Evolutionary conservation across 2,329 filamentous ascomycete genomes (phyloP).

Genomic region (Raffaelea ambrosiae): DNA sequence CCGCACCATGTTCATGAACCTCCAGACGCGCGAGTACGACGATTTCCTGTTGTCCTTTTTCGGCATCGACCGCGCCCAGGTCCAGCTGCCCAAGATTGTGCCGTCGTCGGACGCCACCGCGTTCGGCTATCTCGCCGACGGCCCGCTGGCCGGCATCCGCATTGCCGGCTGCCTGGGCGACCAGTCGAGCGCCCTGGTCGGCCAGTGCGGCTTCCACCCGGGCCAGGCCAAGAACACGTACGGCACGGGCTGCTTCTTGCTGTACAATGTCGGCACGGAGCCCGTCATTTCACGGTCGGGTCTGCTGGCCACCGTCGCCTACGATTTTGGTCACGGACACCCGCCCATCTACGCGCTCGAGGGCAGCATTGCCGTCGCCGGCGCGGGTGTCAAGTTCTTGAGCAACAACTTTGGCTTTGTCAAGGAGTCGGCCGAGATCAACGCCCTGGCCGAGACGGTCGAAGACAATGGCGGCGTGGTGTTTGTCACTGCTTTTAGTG

Average conservation of each 20-base stretch:
- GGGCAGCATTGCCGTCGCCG: conserved; percentile 75
- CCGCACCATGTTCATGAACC: conserved; percentile 90
- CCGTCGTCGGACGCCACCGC: conserved; percentile 66
- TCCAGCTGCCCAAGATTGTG: conserved; percentile 74
- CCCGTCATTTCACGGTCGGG: conserved; percentile 81
- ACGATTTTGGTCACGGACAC: conserved; percentile 57
- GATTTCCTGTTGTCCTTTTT: conserved; percentile 72
- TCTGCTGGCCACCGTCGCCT: conserved; percentile 78
- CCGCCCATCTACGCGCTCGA: conserved; percentile 71
- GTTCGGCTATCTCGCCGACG: conserved; percentile 60
- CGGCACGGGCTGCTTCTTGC: conserved; percentile 79
- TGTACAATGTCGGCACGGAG: conserved; percentile 80
- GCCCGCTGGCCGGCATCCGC: conserved; percentile 57
- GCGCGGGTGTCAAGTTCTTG: conserved; percentile 70
- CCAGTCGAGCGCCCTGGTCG: conserved; percentile 78
- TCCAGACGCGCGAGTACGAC: conserved; percentile 73
- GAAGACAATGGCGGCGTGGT: conserved; percentile 74
- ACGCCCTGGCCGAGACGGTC: conserved; percentile 42
- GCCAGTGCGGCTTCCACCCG: conserved; percentile 74
- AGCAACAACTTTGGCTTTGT: conserved; percentile 57
- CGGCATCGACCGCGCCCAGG: conserved; percentile 57
- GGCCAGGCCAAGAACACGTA: conserved; percentile 88
- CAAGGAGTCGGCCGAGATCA: conserved; percentile 39
- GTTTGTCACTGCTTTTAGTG: conserved; percentile 85
- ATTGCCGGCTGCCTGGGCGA: conserved; percentile 84